Evolutionary conservation across 495 filamentous ascomycete genomes (phyloP), one percentile per base, ranked within the genome.

Genomic region (Rhizodiscina lignyota): DNA sequence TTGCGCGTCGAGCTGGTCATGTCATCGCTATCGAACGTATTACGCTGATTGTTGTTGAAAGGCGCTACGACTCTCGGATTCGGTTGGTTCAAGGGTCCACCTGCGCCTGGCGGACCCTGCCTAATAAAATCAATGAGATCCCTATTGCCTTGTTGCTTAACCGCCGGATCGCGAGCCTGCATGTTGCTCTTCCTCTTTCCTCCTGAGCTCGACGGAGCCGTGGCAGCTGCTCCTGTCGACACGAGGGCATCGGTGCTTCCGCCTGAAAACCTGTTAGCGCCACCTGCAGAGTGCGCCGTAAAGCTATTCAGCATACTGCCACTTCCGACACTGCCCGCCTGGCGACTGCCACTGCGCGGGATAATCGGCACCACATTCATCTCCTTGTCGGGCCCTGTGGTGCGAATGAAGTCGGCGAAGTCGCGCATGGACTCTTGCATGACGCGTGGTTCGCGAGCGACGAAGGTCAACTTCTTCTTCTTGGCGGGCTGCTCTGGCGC

Each of bases 61-160:
- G 86, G 83, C 11, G 84, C 83, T 21, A 91, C 79, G 11, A 68
- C 67, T n/a, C 77, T 80, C 21, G 83, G 77, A 43, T 86, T 85
- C 21, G 81, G 71, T 32, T 69, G 80, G 35, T 63, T 50, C 19
- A 62, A 61, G 20, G 63, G 60, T 11, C 54, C 50, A 21, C 53
- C 54, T 6, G 50, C 50, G 35, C 55, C 61, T 0, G 74, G 71
- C 5, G 87, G 77, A 1, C 87, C 81, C 53, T 80, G 74, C 32
- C 85, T 74, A 35, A 97, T 86, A 58, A 96, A 96, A 47, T 96
- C 83, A 34, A 94, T 91, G 26, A 97, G 58, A 40, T 93, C 89
- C 2, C 77, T 76, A 31, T 73, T 92, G 44, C 73, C 68, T 6
- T 27, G 72, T 28, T 64, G 67, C 19, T 60, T 59, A 18, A 68